Percentiles rank a stretch among this genome's conserved stretches.
phyloP scores from a whole-genome alignment of 2,329 filamentous ascomycete species.

The Alternaria incomplexa region DNA sequence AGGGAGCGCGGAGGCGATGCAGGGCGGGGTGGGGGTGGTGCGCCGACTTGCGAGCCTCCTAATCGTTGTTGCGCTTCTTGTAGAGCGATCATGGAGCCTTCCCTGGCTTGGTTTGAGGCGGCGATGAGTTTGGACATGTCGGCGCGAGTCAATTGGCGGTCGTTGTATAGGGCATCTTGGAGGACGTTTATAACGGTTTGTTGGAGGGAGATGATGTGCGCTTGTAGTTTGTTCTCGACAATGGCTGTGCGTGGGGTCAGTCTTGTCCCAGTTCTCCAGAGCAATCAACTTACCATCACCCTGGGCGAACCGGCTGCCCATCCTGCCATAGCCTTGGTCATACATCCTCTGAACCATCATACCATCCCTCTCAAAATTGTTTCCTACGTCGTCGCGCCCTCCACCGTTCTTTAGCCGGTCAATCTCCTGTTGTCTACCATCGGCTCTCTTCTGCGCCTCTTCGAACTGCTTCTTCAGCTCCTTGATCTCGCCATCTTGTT shows the following conservation, averaged over 20 bases:
- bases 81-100: constrained; percentile 49
- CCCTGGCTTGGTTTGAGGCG: constrained; percentile 51
- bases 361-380: constrained; percentile 40
- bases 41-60: constrained; percentile 9
- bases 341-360: constrained; percentile 47
- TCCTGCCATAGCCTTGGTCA: constrained; percentile 44
- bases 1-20: constrained; percentile 28
- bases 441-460: constrained; percentile 31
- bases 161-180: constrained; percentile 52
- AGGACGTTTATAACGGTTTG: constrained; percentile 53
- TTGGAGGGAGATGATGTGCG: constrained; percentile 52
- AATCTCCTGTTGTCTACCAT: constrained; percentile 32
- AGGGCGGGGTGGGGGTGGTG: constrained; percentile 11
- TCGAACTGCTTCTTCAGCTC: constrained; percentile 41
- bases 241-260: constrained; percentile 35
- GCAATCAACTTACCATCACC: constrained; percentile 45
- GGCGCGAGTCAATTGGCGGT: constrained; percentile 46
- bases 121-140: constrained; percentile 50
- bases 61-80: constrained; percentile 45
- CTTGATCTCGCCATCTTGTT: constrained; percentile 46
- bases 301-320: constrained; percentile 46
- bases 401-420: constrained; percentile 26
- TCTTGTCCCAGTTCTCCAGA: not conserved
- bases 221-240: constrained; percentile 52
- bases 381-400: constrained; percentile 38